phyloP scores from a whole-genome alignment of 140 eudicot species.

The Anethum foeniculum region DNA sequence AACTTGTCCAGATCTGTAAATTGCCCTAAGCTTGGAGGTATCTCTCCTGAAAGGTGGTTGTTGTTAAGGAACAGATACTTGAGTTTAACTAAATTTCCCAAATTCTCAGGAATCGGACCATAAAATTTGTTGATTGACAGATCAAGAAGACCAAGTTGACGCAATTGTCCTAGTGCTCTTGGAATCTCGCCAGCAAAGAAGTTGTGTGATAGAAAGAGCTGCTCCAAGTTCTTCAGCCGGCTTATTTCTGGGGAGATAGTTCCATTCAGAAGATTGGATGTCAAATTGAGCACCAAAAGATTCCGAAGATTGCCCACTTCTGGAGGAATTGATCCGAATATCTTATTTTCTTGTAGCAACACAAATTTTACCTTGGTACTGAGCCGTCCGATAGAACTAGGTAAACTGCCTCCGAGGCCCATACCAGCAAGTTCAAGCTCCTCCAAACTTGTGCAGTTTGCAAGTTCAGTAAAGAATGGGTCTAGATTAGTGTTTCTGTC shows the following conservation, averaged over 20 bases:
- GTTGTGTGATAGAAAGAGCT: slow-evolving; percentile 38
- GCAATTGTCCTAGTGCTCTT: slow-evolving; percentile 25
- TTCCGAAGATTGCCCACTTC: slow-evolving; percentile 28
- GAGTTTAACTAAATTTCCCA: slow-evolving; percentile 31
- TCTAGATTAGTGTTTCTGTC: slow-evolving; percentile 48
- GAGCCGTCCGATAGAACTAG: slow-evolving; percentile 33
- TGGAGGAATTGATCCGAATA: slow-evolving; percentile 42
- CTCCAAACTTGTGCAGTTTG: slow-evolving; percentile 28
- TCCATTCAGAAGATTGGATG: slow-evolving; percentile 38
- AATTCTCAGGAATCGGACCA: slow-evolving; percentile 35
- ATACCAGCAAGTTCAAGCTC: slow-evolving; percentile 49
- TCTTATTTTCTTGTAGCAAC: slow-evolving; percentile 36
- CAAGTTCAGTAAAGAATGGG: slow-evolving; percentile 32
- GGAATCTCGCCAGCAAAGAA: slow-evolving; percentile 39
- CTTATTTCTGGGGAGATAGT: slow-evolving; percentile 32
- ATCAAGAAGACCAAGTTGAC: slow-evolving; percentile 43
- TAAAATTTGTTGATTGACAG: slow-evolving; percentile 43
- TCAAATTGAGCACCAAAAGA: slow-evolving; percentile 35
- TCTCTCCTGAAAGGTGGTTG: slow-evolving; percentile 43
- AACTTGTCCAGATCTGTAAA: slow-evolving; percentile 28
- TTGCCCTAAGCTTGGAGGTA: slow-evolving; percentile 49
- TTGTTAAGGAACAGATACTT: slow-evolving; percentile 32
- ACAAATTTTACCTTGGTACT: slow-evolving; percentile 14
- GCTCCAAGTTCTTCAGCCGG: slow-evolving; percentile 23
- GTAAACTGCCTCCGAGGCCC: slow-evolving; percentile 43